Evolutionary conservation across 768 basidiomycete genomes (phyloP), one percentile per base, ranked within the genome.

Genomic region (Pisolithus tinctorius): DNA sequence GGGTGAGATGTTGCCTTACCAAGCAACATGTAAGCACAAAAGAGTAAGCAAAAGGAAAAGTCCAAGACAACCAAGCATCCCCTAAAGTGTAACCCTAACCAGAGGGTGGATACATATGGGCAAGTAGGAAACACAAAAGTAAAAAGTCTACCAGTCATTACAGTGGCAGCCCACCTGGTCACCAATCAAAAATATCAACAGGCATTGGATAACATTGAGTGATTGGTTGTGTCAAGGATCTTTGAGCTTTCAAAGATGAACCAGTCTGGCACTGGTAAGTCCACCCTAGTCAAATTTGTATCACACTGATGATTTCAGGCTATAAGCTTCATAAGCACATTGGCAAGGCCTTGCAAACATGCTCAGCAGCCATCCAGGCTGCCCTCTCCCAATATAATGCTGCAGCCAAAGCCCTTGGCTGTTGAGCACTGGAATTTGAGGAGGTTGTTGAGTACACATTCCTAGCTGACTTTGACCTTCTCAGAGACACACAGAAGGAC

Each of bases 231-330:
- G 0, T 41, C 52, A 0, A 37, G 57, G 4, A 52, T 62, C 1
- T 60, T 60, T 26, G 61, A 60, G 41, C 47, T 63, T 4, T 49
- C 54, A 9, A 63, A 62, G 43, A 57, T 62, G 53, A 62, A 60
- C 25, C 44, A 45, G 40, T 54, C 57, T 4, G 44, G 52, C 10
- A 59, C 56, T 3, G 59, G 62, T 61, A 34, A 9, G 37, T 13
- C 34, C 53, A 30, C 8, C 27, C 4, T 14, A 6, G n/a, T 25
- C 23, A 13, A 1, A 31, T 8, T 31, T 31, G 11, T 10, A 1
- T 31, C 1, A 8, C 8, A 31, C 3, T 31, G 9, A 31, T 4
- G 1, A 8, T 23, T 50, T 16, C 51, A 31, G 30, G 30, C 2
- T 55, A 51, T 17, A 51, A 50, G 26, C 17, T 55, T 9, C 34